phyloP scores from a whole-genome alignment of 371 early-diverging fungal species.

The Capniomyces stellatus region DNA sequence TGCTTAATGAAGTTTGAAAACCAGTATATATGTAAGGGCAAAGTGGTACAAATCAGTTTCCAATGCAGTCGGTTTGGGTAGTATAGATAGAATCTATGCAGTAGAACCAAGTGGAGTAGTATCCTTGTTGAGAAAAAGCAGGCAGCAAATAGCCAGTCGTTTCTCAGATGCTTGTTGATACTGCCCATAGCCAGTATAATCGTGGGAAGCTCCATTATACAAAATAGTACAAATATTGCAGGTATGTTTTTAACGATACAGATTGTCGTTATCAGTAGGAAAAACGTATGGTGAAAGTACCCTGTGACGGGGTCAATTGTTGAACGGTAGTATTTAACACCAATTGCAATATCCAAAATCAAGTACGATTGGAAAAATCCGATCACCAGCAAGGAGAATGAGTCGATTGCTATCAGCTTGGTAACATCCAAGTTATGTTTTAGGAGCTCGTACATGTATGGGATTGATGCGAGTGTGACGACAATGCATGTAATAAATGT shows the following conservation, averaged over 20 bases:
- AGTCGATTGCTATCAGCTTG: slow-evolving; percentile 5
- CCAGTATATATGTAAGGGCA: slow-evolving; percentile 19
- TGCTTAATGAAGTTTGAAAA: slow-evolving; percentile 5
- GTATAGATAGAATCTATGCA: slow-evolving; percentile 8
- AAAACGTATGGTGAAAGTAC: slow-evolving; percentile 27
- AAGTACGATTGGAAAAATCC: slow-evolving; percentile 26
- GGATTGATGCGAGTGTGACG: slow-evolving; percentile 20
- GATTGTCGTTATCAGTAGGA: slow-evolving; percentile 3
- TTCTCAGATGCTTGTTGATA: slow-evolving; percentile 18
- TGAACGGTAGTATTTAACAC: slow-evolving; percentile 20
- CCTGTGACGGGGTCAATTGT: slow-evolving; percentile 24
- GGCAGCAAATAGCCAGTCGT: slow-evolving; percentile 24
- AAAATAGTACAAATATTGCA: slow-evolving; percentile 23
- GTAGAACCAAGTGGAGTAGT: slow-evolving; percentile 15
- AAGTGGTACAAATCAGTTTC: slow-evolving; percentile 11
- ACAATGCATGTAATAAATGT: slow-evolving; percentile 22
- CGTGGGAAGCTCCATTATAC: slow-evolving; percentile 28
- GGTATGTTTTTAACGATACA: slow-evolving; percentile 18
- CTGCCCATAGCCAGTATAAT: slow-evolving; percentile 25
- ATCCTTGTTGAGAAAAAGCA: slow-evolving; percentile 29
- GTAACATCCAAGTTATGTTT: slow-evolving; percentile 6
- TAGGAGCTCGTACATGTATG: slow-evolving; percentile 10
- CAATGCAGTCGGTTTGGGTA: slow-evolving; percentile 11
- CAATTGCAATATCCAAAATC: slow-evolving; percentile 22
- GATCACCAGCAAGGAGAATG: slow-evolving; percentile 7